Conservation (phyloP, 1,284 basidiomycete genomes). For the Chiua sp. region DNA sequence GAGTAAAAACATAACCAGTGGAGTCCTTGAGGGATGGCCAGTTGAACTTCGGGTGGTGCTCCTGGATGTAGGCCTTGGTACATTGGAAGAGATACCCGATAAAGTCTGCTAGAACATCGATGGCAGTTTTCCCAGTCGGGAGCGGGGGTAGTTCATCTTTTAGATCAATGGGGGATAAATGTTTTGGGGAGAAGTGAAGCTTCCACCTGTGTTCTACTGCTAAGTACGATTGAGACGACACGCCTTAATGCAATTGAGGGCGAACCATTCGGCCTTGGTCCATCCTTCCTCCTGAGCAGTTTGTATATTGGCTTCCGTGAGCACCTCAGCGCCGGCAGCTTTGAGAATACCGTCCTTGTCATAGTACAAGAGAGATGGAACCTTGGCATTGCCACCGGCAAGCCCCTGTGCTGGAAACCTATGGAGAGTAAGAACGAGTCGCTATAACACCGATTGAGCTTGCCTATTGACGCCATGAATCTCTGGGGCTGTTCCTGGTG, state of each 20-base stretch:
- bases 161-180: slow-evolving; percentile 21
- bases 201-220: slow-evolving; percentile 52
- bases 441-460: not conserved
- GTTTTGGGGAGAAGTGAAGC: slow-evolving; percentile 48
- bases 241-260: too few species aligned
- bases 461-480: slow-evolving; percentile 7
- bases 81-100: slow-evolving; percentile 51
- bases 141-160: slow-evolving; percentile 42
- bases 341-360: not conserved
- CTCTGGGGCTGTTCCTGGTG: slow-evolving; percentile 3
- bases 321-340: not conserved
- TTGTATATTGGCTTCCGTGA: not conserved
- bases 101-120: slow-evolving; percentile 55
- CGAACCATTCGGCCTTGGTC: not conserved
- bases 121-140: slow-evolving; percentile 46
- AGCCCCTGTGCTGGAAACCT: slow-evolving; percentile 15
- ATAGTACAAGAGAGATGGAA: slow-evolving; percentile 1
- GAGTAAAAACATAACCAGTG: slow-evolving; percentile 40
- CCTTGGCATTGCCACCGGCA: not conserved
- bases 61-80: slow-evolving; percentile 47
- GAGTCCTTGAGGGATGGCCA: slow-evolving; percentile 36
- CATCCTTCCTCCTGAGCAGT: not conserved
- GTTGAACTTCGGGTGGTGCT: slow-evolving; percentile 39
- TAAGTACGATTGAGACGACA: not conserved
- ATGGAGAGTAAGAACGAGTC: slow-evolving; percentile 3